phyloP scores from a whole-genome alignment of 75 land plant species.

The Adiantum capillusveneris region DNA sequence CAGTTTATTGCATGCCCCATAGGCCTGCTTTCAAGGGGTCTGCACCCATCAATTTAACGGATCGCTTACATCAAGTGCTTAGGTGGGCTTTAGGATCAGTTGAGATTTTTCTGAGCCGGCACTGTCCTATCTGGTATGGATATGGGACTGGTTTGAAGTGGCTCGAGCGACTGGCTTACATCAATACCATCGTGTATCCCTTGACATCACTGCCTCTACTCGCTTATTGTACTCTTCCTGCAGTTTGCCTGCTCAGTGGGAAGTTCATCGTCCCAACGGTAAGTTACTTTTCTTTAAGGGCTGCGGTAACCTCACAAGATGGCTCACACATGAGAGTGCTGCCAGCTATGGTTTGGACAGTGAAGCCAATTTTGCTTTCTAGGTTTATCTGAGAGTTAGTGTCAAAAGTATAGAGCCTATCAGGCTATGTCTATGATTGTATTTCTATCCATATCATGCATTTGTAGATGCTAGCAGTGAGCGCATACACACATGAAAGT shows the following conservation, averaged over 20 bases:
- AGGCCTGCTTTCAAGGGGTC: constrained; percentile 82
- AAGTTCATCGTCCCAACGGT: constrained; percentile 82
- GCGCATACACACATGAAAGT: too few species aligned
- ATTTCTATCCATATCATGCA: too few species aligned
- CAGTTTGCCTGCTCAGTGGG: constrained; percentile 61
- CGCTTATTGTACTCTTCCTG: constrained; percentile 62
- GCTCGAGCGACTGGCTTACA: constrained; percentile 66
- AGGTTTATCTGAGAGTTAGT: too few species aligned
- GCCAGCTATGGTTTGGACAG: too few species aligned
- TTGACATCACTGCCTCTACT: constrained; percentile 60
- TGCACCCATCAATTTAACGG: constrained; percentile 81
- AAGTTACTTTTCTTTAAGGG: neutral
- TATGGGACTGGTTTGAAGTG: constrained; percentile 64
- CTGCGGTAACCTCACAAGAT: too few species aligned
- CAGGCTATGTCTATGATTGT: too few species aligned
- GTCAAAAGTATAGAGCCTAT: too few species aligned
- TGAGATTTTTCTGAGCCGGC: constrained; percentile 76
- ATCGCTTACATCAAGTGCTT: constrained; percentile 84
- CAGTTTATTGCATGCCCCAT: constrained; percentile 79
- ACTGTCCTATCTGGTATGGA: constrained; percentile 88
- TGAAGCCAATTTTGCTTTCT: too few species aligned
- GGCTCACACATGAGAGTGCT: too few species aligned
- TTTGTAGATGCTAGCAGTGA: too few species aligned
- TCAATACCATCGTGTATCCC: constrained; percentile 82
- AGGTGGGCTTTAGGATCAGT: constrained; percentile 87